Percentiles rank a stretch among this genome's conserved stretches.
phyloP scores from a whole-genome alignment of 441 rosid genomes.

The Populus hybrid region DNA sequence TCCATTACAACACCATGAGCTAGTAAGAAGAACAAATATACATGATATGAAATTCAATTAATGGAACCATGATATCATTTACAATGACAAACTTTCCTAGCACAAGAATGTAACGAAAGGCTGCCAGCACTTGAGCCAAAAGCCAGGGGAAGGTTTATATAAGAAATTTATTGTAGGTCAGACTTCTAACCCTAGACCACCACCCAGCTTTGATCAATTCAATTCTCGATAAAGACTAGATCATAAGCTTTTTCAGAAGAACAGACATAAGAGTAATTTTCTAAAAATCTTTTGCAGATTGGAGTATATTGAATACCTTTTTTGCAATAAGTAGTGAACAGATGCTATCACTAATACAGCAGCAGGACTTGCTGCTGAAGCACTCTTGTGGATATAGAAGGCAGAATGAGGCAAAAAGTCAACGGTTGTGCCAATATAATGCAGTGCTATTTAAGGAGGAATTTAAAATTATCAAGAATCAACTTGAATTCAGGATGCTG shows the following conservation, averaged over 20 bases:
- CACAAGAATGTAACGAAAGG: not conserved
- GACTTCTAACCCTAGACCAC: not conserved
- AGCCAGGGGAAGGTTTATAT: not conserved
- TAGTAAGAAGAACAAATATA: not conserved
- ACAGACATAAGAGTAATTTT: not conserved
- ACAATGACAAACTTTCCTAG: conserved; percentile 1
- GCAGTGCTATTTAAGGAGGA: not conserved
- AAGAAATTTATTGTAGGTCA: not conserved
- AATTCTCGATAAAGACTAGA: not conserved
- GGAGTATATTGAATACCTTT: not conserved
- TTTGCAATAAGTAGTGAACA: not conserved
- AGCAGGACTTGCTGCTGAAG: not conserved
- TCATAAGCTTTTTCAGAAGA: not conserved
- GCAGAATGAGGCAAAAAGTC: not conserved
- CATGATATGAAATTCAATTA: not conserved
- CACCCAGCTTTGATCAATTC: not conserved
- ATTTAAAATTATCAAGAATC: not conserved
- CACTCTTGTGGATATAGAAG: not conserved
- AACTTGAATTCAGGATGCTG: not conserved
- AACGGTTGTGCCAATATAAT: not conserved
- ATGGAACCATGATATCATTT: not conserved
- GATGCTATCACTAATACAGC: not conserved
- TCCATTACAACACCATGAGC: conserved; percentile 1
- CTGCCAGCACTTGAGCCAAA: not conserved
- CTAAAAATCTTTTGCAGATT: not conserved